Percentiles rank a stretch among this genome's conserved stretches.
These are phyloP conservation scores for Neoascochyta sp. DNA, from an alignment of 2,329 filamentous ascomycete species.

Conservation along the genomic window DNA sequence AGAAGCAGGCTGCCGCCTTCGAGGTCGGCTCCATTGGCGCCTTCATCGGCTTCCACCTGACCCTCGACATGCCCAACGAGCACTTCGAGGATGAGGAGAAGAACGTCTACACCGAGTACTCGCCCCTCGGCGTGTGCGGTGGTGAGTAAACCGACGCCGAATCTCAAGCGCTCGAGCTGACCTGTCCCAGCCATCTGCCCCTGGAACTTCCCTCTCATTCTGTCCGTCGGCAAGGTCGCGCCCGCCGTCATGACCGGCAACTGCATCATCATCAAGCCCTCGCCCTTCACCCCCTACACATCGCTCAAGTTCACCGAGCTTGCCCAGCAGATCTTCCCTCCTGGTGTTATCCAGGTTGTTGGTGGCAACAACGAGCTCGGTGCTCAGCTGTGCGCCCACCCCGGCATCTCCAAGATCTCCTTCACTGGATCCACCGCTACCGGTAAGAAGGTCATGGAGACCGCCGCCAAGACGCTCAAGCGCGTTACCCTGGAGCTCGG, in stretches of 20 bases:
- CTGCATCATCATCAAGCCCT: slow-evolving; percentile 55
- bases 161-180: slow-evolving; percentile 1
- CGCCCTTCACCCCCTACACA: slow-evolving; percentile 56
- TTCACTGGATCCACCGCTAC: slow-evolving; percentile 62
- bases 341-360: slow-evolving; percentile 60
- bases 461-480: slow-evolving; percentile 57
- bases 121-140: slow-evolving; percentile 46
- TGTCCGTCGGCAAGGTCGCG: slow-evolving; percentile 54
- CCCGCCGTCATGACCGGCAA: slow-evolving; percentile 58
- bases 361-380: slow-evolving; percentile 60
- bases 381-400: slow-evolving; percentile 57
- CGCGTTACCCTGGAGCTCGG: slow-evolving; percentile 60
- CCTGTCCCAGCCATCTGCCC: slow-evolving; percentile 25
- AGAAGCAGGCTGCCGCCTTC: slow-evolving; percentile 42
- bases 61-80: slow-evolving; percentile 38
- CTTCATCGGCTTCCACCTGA: slow-evolving; percentile 40
- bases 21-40: slow-evolving; percentile 38
- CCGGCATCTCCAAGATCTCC: slow-evolving; percentile 58
- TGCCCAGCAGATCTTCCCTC: slow-evolving; percentile 55
- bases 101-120: slow-evolving; percentile 46
- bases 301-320: slow-evolving; percentile 60
- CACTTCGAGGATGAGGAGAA: slow-evolving; percentile 46
- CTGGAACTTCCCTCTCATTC: slow-evolving; percentile 54
- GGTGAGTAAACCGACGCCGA: slow-evolving; percentile 6
- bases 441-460: slow-evolving; percentile 59